phyloP scores from a whole-genome alignment of 352 stramenopile genomes.

The Globisporangium ultimum region DNA sequence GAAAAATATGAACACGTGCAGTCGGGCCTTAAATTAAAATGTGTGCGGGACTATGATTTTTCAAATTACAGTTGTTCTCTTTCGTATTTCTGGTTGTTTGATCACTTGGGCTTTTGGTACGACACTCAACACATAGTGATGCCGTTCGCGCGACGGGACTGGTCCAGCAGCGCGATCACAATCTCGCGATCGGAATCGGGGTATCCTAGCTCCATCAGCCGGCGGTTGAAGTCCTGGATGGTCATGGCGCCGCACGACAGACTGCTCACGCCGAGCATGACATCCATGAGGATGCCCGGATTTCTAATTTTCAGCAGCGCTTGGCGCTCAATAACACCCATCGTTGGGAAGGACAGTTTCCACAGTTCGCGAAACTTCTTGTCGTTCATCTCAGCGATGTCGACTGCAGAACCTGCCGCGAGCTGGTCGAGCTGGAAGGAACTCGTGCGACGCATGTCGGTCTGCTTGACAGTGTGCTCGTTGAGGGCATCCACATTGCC shows the following conservation, averaged over 20 bases:
- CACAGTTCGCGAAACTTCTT: conserved; percentile 72
- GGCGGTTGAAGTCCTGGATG: conserved; percentile 47
- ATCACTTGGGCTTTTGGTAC: too few relatives aligned
- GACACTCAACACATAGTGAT: conserved; percentile 3
- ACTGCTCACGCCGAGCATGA: conserved; percentile 81
- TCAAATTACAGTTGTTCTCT: conserved; percentile 13
- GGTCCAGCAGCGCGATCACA: conserved; percentile 56
- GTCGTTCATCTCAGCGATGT: conserved; percentile 16
- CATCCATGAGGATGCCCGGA: conserved; percentile 62
- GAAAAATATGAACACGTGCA: background rate
- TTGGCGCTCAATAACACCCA: conserved; percentile 56
- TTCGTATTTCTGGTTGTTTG: background rate
- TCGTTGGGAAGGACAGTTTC: conserved; percentile 72
- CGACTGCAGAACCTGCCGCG: conserved; percentile 12
- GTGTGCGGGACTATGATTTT: conserved; percentile 7
- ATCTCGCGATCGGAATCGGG: conserved; percentile 46
- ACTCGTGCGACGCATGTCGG: conserved; percentile 30
- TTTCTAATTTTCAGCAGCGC: conserved; percentile 64
- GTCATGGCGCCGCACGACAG: conserved; percentile 63
- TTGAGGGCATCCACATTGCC: conserved; percentile 43
- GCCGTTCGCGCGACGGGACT: conserved; percentile 24
- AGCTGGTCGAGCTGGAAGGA: conserved; percentile 49
- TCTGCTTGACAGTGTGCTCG: conserved; percentile 16
- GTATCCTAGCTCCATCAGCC: conserved; percentile 63
- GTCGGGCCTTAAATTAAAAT: conserved; percentile 1